These are phyloP conservation scores for Chrysoporthe cubensis DNA, from an alignment of 2,329 filamentous ascomycete genomes.

Conservation along the genomic window DNA sequence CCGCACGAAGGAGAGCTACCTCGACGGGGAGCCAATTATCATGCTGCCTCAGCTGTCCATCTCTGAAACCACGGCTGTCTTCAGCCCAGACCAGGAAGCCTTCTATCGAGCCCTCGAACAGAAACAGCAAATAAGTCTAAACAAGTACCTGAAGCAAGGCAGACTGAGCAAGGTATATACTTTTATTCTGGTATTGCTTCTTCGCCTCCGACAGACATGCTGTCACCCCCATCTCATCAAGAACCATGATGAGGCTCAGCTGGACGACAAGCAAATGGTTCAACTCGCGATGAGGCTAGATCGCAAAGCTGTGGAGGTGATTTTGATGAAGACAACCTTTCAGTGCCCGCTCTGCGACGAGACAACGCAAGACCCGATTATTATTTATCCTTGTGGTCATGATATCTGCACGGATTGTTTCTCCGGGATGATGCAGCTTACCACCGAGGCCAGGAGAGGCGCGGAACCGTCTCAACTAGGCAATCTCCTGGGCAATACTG, in stretches of 20 bases:
- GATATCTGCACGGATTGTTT: conserved; percentile 37
- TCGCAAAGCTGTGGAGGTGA: conserved; percentile 27
- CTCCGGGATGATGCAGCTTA: conserved; percentile 30
- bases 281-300: conserved; percentile 33
- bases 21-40: conserved; percentile 77
- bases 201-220: conserved; percentile 76
- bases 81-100: conserved; percentile 63
- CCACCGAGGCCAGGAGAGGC: background rate
- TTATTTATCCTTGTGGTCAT: conserved; percentile 39
- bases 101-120: conserved; percentile 53
- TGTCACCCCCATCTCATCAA: conserved; percentile 71
- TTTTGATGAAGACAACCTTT: conserved; percentile 2
- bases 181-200: conserved; percentile 74
- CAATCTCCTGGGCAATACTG: background rate
- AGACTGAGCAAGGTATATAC: conserved; percentile 62
- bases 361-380: conserved; percentile 30
- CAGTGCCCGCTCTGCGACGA: conserved; percentile 14
- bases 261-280: conserved; percentile 36
- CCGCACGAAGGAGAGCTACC: conserved; percentile 74
- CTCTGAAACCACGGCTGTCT: conserved; percentile 62
- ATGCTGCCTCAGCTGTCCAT: conserved; percentile 65
- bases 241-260: conserved; percentile 34
- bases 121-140: conserved; percentile 34
- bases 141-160: conserved; percentile 34
- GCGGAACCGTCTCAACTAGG: background rate